Evolutionary conservation across 1,139 yeast species (phyloP).

Genomic region (Yamadazyma dendronema): DNA sequence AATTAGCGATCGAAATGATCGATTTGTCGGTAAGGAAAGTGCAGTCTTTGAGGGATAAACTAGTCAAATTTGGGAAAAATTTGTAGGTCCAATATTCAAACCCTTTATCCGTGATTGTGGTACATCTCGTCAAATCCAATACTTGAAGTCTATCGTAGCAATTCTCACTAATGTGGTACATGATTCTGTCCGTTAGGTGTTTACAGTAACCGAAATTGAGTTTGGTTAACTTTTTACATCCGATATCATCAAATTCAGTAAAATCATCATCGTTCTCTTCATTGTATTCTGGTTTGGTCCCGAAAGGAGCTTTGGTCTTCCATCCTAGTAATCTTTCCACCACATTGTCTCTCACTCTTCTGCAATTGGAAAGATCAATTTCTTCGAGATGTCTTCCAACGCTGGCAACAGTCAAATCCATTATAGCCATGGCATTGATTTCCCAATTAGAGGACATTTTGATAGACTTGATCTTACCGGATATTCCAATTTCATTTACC

Average conservation of each 20-base stretch:
- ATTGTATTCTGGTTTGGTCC: slow-evolving; percentile 5
- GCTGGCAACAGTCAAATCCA: slow-evolving; percentile 69
- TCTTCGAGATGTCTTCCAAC: slow-evolving; percentile 59
- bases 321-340: slow-evolving; percentile 65
- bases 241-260: slow-evolving; percentile 31
- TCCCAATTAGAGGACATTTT: slow-evolving; percentile 76
- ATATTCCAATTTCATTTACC: slow-evolving; percentile 67
- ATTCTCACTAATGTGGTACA: slow-evolving; percentile 61
- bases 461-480: slow-evolving; percentile 54
- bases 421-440: slow-evolving; percentile 74
- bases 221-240: slow-evolving; percentile 56
- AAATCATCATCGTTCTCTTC: slow-evolving; percentile 13
- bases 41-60: slow-evolving; percentile 64
- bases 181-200: slow-evolving; percentile 64
- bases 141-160: slow-evolving; percentile 54
- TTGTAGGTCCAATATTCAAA: slow-evolving; percentile 62
- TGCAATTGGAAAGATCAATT: slow-evolving; percentile 67
- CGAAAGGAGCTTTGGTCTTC: slow-evolving; percentile 18
- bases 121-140: slow-evolving; percentile 69
- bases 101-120: slow-evolving; percentile 74
- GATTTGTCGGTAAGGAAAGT: slow-evolving; percentile 69
- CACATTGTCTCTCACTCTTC: slow-evolving; percentile 71
- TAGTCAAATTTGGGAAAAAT: slow-evolving; percentile 51
- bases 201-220: slow-evolving; percentile 70
- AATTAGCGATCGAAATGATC: slow-evolving; percentile 57